These are phyloP conservation scores for Phytophthora uliginosa DNA, from an alignment of 352 stramenopile genomes.

Conservation along the genomic window DNA sequence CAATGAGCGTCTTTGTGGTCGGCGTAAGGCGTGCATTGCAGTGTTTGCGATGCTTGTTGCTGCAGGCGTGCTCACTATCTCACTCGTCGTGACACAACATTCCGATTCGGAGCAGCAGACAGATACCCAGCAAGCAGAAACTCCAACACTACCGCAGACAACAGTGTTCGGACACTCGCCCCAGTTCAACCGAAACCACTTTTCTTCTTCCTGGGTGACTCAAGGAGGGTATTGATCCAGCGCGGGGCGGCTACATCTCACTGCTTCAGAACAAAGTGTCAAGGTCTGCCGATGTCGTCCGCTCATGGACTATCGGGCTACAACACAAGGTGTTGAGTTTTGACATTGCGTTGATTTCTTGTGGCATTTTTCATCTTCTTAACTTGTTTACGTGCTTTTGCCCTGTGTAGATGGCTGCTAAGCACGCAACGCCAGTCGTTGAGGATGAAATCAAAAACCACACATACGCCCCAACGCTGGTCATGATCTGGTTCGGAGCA, in stretches of 20 bases:
- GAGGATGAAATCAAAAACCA: conserved; percentile 11
- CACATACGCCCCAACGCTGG: conserved; percentile 13
- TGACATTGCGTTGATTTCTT: neutral
- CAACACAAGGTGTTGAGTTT: conserved; percentile 22
- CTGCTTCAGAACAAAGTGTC: conserved; percentile 41
- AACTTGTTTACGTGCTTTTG: neutral
- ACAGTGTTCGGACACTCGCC: too few species aligned
- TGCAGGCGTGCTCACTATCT: too few species aligned
- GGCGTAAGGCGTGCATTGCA: too few species aligned
- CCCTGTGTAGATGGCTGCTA: conserved; percentile 36
- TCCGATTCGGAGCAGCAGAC: too few species aligned
- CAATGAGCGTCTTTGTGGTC: too few species aligned
- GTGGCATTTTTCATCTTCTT: neutral
- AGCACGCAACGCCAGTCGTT: conserved; percentile 24
- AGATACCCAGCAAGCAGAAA: too few species aligned
- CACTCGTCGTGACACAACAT: too few species aligned
- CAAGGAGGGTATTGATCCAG: conserved; percentile 33
- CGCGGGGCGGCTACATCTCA: conserved; percentile 29
- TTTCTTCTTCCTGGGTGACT: conserved; percentile 40
- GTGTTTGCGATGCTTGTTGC: too few species aligned
- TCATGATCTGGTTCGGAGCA: conserved; percentile 16
- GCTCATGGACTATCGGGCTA: conserved; percentile 45
- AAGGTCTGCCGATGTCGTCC: conserved; percentile 37
- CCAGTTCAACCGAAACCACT: too few species aligned
- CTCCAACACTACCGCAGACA: too few species aligned